Evolutionary conservation across 1,139 yeast genomes (phyloP).

Genomic region (Komagataea norvegica): DNA sequence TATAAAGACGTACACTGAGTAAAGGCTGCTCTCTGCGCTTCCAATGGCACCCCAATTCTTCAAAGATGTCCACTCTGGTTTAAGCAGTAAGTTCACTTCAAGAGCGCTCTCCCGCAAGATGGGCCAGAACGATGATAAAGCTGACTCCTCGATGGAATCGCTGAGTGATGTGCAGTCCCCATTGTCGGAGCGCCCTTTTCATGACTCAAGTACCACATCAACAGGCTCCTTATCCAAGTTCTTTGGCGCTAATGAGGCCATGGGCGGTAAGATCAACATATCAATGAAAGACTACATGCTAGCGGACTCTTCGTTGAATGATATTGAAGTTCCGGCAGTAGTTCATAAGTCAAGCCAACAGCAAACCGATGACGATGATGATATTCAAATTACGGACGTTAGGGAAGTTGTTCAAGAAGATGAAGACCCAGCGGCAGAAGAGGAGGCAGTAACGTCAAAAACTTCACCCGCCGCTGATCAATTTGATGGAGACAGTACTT

Average conservation of each 20-base stretch:
- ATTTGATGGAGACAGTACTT: slow-evolving; percentile 7
- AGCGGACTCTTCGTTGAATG: slow-evolving; percentile 9
- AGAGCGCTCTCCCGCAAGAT: slow-evolving; percentile 20
- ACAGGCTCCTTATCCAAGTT: slow-evolving; percentile 14
- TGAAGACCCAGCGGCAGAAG: not conserved
- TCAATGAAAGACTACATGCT: slow-evolving; percentile 5
- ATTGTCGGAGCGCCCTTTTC: too few relatives aligned
- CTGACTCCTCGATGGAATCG: slow-evolving; percentile 4
- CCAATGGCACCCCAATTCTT: slow-evolving; percentile 25
- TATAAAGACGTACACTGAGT: too few relatives aligned
- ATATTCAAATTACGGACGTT: slow-evolving; percentile 21
- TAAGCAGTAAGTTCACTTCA: slow-evolving; percentile 22
- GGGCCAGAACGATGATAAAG: slow-evolving; percentile 6
- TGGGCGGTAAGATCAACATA: slow-evolving; percentile 6
- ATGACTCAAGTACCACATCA: slow-evolving; percentile 11
- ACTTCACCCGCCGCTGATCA: not conserved
- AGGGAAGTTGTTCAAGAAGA: slow-evolving; percentile 12
- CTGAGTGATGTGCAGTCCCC: too few relatives aligned
- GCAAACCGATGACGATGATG: slow-evolving; percentile 15
- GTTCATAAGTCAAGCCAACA: not conserved
- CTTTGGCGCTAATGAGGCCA: slow-evolving; percentile 3
- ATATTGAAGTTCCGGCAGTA: slow-evolving; percentile 1
- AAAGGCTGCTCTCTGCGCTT: too few relatives aligned
- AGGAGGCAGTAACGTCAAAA: too few relatives aligned
- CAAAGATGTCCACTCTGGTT: slow-evolving; percentile 21